phyloP scores from a whole-genome alignment of 768 basidiomycete genomes.

The Tulasnella sp. region DNA sequence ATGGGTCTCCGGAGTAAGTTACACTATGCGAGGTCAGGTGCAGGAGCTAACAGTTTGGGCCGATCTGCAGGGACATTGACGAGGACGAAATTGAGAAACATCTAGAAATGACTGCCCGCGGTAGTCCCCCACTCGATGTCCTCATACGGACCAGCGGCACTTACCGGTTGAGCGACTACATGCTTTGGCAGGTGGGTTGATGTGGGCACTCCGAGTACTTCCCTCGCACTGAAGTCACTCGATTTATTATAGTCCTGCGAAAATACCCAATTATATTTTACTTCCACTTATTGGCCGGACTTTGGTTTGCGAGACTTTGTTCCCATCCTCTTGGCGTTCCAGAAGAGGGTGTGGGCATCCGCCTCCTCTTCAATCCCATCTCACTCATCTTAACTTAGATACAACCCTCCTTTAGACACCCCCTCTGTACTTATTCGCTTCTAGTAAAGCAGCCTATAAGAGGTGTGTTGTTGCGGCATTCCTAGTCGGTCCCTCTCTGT shows the following conservation, averaged over 20 bases:
- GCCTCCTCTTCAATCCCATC: neutral
- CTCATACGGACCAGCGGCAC: slow-evolving; percentile 92
- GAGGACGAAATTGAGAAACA: slow-evolving; percentile 68
- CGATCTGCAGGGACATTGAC: slow-evolving; percentile 54
- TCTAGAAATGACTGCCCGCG: slow-evolving; percentile 64
- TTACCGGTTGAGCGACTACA: slow-evolving; percentile 81
- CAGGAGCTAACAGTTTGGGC: slow-evolving; percentile 13
- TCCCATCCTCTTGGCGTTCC: slow-evolving; percentile 86
- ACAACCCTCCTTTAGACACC: neutral
- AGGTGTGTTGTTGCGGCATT: neutral
- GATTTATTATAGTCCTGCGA: slow-evolving; percentile 63
- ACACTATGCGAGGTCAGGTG: slow-evolving; percentile 15
- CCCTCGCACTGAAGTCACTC: neutral
- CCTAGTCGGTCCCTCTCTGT: neutral
- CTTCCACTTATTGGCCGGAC: slow-evolving; percentile 86
- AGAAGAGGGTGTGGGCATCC: slow-evolving; percentile 56
- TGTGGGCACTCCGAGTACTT: slow-evolving; percentile 24
- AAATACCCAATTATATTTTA: slow-evolving; percentile 85
- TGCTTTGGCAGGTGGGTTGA: slow-evolving; percentile 89
- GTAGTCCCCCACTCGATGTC: slow-evolving; percentile 83
- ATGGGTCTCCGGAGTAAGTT: slow-evolving; percentile 42
- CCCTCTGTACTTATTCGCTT: neutral
- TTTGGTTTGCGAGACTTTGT: slow-evolving; percentile 86
- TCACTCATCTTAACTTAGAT: neutral
- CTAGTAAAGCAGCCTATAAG: neutral